Conservation (phyloP, 768 basidiomycete species). For the Fibroporia radiculosa region DNA sequence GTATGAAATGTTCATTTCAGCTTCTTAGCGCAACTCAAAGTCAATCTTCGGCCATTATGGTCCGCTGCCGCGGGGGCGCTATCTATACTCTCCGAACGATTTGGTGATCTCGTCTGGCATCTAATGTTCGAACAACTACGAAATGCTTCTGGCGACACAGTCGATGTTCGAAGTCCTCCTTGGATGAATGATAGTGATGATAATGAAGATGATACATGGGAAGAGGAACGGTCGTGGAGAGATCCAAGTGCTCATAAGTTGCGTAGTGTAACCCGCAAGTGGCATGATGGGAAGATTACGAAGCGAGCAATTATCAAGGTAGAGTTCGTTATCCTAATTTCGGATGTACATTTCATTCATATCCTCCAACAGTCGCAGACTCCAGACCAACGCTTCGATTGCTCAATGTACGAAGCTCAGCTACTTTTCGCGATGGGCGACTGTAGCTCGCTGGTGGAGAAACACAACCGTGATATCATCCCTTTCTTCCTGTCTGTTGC, state of each 20-base stretch:
- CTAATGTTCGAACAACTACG: slow-evolving; percentile 60
- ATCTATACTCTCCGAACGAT: slow-evolving; percentile 40
- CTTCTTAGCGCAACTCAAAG: slow-evolving; percentile 80
- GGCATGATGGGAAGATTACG: slow-evolving; percentile 32
- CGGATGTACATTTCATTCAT: too few relatives aligned
- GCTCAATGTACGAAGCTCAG: slow-evolving; percentile 71
- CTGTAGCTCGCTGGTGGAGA: slow-evolving; percentile 68
- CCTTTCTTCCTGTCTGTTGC: slow-evolving; percentile 62
- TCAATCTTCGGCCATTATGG: slow-evolving; percentile 90
- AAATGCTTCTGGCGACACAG: slow-evolving; percentile 16
- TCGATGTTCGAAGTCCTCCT: slow-evolving; percentile 8
- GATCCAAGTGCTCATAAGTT: slow-evolving; percentile 66
- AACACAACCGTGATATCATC: slow-evolving; percentile 82
- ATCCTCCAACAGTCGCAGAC: slow-evolving; percentile 28
- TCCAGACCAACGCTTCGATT: slow-evolving; percentile 57
- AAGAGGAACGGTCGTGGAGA: slow-evolving; percentile 70
- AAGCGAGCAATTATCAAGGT: slow-evolving; percentile 29
- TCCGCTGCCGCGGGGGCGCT: slow-evolving; percentile 69
- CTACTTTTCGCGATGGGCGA: slow-evolving; percentile 66
- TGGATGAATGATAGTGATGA: slow-evolving; percentile 21
- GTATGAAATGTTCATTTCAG: background rate
- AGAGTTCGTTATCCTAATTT: slow-evolving; percentile 7
- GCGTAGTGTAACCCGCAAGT: slow-evolving; percentile 38
- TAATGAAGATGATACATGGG: slow-evolving; percentile 33
- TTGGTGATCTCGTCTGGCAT: slow-evolving; percentile 67